Evolutionary conservation across 768 basidiomycete genomes (phyloP), one percentile per base, ranked within the genome.

Genomic region (Tulasnella calospora): DNA sequence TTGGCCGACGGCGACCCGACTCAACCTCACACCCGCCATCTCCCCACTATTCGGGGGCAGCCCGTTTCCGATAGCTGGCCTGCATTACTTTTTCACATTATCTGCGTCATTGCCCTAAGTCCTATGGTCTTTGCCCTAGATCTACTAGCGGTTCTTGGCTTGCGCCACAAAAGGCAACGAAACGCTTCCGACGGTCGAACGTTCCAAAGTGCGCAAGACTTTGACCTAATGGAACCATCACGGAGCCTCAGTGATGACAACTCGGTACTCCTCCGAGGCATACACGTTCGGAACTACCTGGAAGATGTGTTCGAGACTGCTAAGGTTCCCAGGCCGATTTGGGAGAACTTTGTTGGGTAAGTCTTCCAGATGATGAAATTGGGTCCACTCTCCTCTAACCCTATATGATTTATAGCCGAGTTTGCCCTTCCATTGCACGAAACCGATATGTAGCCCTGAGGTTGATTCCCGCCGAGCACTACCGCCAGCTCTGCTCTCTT

Each of bases 291-390:
- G 27, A 36, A 33, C 23, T 51, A 75, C 35, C 51, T 75, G 3
- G 36, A 47, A 75, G 74, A 27, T 27, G 74, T 75, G 30, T 33
- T 75, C 36, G 46, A 55, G 30, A 47, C 19, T 8, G 36, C 46
- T 13, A 41, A 41, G 33, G 35, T 75, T 46, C 74, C 74, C 27
- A 36, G 12, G 13, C n/a, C 38, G 23, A n/a, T 75, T 38, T 41
- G 35, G 46, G 47, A 55, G 19, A 23, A 13, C n/a, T 75, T 75
- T 57, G 41, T 75, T n/a, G 46, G 74, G 74, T 75, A 36, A 36
- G 74, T 38, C 30, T 27, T 27, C 35, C 8, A 33, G n/a, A 33
- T 27, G 46, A 17, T 47, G 7, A 10, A 21, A 10, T 27, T 23
- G 21, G 5, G 19, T 9, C 74, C 12, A 47, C 36, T 23, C 9